phyloP scores from a whole-genome alignment of 2,329 filamentous ascomycete species.

The Ophiostoma pallidulum region DNA sequence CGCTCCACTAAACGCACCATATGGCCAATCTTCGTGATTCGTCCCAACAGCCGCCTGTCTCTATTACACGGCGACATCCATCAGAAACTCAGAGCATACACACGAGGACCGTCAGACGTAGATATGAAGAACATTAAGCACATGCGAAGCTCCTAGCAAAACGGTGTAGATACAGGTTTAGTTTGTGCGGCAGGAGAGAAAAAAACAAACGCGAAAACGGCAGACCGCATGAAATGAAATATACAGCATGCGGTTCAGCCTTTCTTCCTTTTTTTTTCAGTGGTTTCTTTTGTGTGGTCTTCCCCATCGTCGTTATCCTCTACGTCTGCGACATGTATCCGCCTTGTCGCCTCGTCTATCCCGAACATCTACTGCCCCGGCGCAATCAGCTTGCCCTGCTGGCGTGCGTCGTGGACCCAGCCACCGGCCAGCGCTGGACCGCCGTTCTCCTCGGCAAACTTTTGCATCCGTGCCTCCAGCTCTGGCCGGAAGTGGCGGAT shows the following conservation, averaged over 20 bases:
- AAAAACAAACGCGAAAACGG: constrained; percentile 5
- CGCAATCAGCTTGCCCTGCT: constrained; percentile 74
- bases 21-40: too few species aligned
- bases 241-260: background rate
- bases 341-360: background rate
- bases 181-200: background rate
- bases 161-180: too few species aligned
- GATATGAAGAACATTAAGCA: background rate
- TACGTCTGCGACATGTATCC: background rate
- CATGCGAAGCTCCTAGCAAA: background rate
- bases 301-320: background rate
- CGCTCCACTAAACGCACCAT: too few species aligned
- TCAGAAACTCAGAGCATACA: too few species aligned
- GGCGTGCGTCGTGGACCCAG: constrained; percentile 65
- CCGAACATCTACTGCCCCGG: constrained; percentile 52
- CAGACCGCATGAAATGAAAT: background rate
- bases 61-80: too few species aligned
- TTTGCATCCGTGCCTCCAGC: constrained; percentile 80
- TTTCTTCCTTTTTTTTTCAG: constrained; percentile 1
- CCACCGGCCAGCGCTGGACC: constrained; percentile 75
- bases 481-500: constrained; percentile 98
- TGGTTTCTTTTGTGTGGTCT: constrained; percentile 2
- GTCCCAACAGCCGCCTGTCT: too few species aligned
- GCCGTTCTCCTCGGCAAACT: constrained; percentile 64
- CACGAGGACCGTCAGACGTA: too few species aligned